Percentiles rank a stretch among this genome's conserved stretches.
phyloP scores from a whole-genome alignment of 2,329 filamentous ascomycete genomes.

The Apiospora aurea region DNA sequence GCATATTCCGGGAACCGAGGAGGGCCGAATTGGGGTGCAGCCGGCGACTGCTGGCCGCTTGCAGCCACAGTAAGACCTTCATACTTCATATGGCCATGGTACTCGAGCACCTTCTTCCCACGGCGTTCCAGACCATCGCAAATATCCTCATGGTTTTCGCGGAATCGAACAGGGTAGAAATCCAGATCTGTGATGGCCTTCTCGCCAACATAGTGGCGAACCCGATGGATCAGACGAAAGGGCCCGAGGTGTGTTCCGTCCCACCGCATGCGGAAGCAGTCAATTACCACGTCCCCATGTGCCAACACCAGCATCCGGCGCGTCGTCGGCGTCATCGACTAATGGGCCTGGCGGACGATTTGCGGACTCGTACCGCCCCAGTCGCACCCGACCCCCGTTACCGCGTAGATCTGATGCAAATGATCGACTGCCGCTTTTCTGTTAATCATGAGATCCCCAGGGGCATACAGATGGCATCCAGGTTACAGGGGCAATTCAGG shows the following conservation, averaged over 20 bases:
- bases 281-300: background rate
- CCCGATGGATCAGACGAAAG: background rate
- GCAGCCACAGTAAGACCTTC: background rate
- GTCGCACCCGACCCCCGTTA: background rate
- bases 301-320: background rate
- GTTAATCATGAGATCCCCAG: background rate
- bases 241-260: background rate
- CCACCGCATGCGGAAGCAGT: background rate
- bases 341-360: background rate
- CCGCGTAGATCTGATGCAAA: background rate
- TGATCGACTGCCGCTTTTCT: no score
- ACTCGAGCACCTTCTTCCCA: background rate
- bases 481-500: no score
- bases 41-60: background rate
- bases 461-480: background rate
- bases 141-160: background rate
- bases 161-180: background rate
- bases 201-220: background rate
- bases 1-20: background rate
- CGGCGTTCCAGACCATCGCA: background rate
- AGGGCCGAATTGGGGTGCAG: background rate
- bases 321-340: background rate
- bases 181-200: background rate
- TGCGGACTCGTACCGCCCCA: fast-evolving
- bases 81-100: constrained; percentile 6